Evolutionary conservation across 257 asterid genomes (phyloP).

Genomic region (Cynanchum wilfordii): DNA sequence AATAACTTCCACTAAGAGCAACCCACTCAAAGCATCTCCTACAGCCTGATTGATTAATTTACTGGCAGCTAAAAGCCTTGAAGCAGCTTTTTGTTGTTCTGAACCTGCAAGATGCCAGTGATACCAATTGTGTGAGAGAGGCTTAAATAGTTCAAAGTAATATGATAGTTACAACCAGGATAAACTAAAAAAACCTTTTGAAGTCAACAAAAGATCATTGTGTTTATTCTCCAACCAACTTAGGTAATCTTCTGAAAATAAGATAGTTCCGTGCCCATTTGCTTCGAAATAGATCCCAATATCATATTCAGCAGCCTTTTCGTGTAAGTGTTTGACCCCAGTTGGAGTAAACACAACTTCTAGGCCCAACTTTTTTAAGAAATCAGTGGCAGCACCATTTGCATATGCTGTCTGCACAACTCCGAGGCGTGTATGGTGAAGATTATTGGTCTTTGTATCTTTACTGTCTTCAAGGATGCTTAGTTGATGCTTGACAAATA

Average conservation of each 20-base stretch:
- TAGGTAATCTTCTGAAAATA: constrained; percentile 66
- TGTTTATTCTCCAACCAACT: constrained; percentile 51
- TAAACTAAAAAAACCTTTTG: constrained; percentile 46
- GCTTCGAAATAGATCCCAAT: constrained; percentile 94
- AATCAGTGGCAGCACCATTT: constrained; percentile 89
- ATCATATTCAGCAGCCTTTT: constrained; percentile 85
- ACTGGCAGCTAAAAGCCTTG: constrained; percentile 75
- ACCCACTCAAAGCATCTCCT: constrained; percentile 83
- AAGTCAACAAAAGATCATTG: constrained; percentile 41
- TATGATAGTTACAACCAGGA: neutral
- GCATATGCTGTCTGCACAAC: constrained; percentile 97
- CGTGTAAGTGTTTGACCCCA: constrained; percentile 88
- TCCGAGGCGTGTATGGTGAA: constrained; percentile 49
- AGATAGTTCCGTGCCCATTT: constrained; percentile 94
- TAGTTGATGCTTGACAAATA: constrained; percentile 73
- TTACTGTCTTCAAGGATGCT: constrained; percentile 41
- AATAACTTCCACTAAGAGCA: constrained; percentile 85
- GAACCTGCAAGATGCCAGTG: constrained; percentile 47
- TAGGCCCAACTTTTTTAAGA: constrained; percentile 68
- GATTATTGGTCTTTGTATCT: constrained; percentile 32
- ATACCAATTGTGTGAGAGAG: constrained; percentile 3
- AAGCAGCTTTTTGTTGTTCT: constrained; percentile 65
- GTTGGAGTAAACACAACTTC: constrained; percentile 83
- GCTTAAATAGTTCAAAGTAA: neutral
- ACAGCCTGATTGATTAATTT: constrained; percentile 89